Conservation (phyloP, 177 flowering plant genomes). For the Vitis hybrid region DNA sequence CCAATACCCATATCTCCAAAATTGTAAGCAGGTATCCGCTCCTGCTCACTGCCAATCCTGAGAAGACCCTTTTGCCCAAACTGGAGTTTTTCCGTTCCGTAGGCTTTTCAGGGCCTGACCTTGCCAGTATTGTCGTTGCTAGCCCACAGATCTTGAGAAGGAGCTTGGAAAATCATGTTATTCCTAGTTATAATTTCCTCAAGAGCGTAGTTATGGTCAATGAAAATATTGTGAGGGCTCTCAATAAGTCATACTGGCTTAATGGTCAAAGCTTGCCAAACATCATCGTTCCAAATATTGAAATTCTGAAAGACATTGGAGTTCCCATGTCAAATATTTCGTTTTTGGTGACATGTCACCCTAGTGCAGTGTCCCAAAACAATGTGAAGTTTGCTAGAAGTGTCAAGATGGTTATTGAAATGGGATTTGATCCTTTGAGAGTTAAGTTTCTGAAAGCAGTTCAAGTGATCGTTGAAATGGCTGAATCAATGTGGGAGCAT, state of each 20-base stretch:
- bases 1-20: slow-evolving; percentile 19
- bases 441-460: not conserved
- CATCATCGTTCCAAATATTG: not conserved
- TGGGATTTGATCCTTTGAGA: not conserved
- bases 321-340: not conserved
- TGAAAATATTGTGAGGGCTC: not conserved
- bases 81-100: too few relatives aligned
- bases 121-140: too few relatives aligned
- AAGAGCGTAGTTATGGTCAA: not conserved
- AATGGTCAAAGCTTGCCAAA: not conserved
- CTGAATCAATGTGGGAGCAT: not conserved
- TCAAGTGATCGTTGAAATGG: not conserved
- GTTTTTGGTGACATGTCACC: not conserved
- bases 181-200: not conserved
- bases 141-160: too few relatives aligned
- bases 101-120: too few relatives aligned
- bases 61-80: slow-evolving; percentile 11
- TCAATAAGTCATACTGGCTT: not conserved
- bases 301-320: not conserved
- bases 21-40: slow-evolving; percentile 6
- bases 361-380: not conserved
- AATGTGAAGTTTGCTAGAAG: not conserved
- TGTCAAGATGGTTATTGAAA: not conserved
- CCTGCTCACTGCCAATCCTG: slow-evolving; percentile 5
- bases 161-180: not conserved